phyloP scores from a whole-genome alignment of 2,329 filamentous ascomycete genomes.

The Sordariomycetes sp. region DNA sequence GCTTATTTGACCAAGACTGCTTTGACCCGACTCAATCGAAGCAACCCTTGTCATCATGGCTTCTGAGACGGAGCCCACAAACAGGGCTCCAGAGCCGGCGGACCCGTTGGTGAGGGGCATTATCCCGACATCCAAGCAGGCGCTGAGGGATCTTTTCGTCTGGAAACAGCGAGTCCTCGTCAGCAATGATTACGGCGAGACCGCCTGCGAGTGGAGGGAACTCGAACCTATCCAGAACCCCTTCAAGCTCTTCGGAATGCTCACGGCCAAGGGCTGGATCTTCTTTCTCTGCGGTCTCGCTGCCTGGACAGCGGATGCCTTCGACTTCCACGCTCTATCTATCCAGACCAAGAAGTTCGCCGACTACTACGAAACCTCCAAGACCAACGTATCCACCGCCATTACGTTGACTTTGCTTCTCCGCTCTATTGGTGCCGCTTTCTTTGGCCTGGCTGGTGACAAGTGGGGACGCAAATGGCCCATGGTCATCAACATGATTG shows the following conservation, averaged over 20 bases:
- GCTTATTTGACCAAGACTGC: too few relatives aligned
- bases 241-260: constrained; percentile 29
- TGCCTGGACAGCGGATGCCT: constrained; percentile 67
- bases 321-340: constrained; percentile 70
- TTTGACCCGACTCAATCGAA: background rate
- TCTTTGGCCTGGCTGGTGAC: constrained; percentile 68
- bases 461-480: constrained; percentile 74
- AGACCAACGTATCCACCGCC: constrained; percentile 58
- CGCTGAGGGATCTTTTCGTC: constrained; percentile 50
- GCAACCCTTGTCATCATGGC: background rate
- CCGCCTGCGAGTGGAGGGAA: constrained; percentile 52
- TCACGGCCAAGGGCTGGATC: constrained; percentile 36
- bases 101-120: constrained; percentile 56
- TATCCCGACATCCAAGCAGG: constrained; percentile 50
- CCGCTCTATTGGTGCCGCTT: constrained; percentile 59
- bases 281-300: constrained; percentile 41
- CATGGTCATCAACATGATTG: constrained; percentile 68
- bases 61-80: background rate
- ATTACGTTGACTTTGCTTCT: constrained; percentile 66
- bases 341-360: constrained; percentile 48
- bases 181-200: constrained; percentile 50
- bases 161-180: constrained; percentile 64
- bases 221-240: constrained; percentile 43
- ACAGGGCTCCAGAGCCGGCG: constrained; percentile 28
- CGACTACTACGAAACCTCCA: constrained; percentile 26